Conservation (phyloP, 805 yeast genomes). For the Saturnispora sekii region DNA sequence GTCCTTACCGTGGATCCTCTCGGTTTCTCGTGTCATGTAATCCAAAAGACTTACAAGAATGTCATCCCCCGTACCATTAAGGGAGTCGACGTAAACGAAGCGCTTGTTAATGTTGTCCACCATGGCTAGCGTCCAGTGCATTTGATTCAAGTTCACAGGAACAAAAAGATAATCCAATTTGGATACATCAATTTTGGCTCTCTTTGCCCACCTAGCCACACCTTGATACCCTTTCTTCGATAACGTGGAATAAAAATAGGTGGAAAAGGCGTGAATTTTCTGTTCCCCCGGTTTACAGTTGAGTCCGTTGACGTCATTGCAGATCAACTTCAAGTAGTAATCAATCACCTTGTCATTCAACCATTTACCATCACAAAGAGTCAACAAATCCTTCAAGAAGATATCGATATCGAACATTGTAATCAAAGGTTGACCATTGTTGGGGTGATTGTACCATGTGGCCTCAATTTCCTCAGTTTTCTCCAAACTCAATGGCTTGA, state of each 20-base stretch:
- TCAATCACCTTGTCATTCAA: slow-evolving; percentile 88
- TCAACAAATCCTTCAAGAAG: slow-evolving; percentile 53
- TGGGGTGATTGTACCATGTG: slow-evolving; percentile 23
- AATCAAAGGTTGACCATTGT: slow-evolving; percentile 22
- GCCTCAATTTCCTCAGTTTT: slow-evolving; percentile 28
- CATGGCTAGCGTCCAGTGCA: slow-evolving; percentile 90
- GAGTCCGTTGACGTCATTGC: slow-evolving; percentile 21
- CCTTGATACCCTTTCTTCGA: slow-evolving; percentile 64
- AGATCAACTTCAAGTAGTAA: slow-evolving; percentile 53
- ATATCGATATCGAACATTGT: slow-evolving; percentile 47
- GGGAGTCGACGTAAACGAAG: slow-evolving; percentile 71
- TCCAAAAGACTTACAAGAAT: slow-evolving; percentile 39
- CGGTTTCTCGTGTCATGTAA: slow-evolving; percentile 63
- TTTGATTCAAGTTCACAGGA: slow-evolving; percentile 74
- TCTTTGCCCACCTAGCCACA: slow-evolving; percentile 78
- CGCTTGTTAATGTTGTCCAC: slow-evolving; percentile 51
- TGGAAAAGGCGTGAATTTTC: slow-evolving; percentile 62
- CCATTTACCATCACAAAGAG: slow-evolving; percentile 69
- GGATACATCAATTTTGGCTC: slow-evolving; percentile 58
- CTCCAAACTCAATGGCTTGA: slow-evolving; percentile 23
- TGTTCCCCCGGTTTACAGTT: slow-evolving; percentile 26
- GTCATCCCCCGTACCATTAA: slow-evolving; percentile 40
- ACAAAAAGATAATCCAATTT: slow-evolving; percentile 58
- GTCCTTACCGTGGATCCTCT: slow-evolving; percentile 35
- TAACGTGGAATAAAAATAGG: slow-evolving; percentile 77